phyloP scores from a whole-genome alignment of 768 basidiomycete genomes.

The Leccinum variicolor region DNA sequence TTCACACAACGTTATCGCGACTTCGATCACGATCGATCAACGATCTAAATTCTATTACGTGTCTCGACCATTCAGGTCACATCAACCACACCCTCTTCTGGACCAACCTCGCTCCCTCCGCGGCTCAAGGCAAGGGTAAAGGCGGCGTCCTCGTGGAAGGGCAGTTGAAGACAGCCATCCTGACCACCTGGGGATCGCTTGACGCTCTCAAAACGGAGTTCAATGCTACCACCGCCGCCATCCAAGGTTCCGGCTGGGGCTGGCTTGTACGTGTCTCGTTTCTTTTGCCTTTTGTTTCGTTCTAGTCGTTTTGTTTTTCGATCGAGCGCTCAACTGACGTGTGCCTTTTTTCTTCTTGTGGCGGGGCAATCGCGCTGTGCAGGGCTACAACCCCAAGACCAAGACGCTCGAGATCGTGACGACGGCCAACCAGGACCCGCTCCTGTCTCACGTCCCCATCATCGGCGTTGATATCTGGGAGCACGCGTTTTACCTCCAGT shows the following conservation, averaged over 20 bases:
- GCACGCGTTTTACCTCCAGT: slow-evolving; percentile 95
- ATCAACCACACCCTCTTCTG: slow-evolving; percentile 97
- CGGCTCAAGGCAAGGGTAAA: slow-evolving; percentile 47
- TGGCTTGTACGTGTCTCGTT: slow-evolving; percentile 64
- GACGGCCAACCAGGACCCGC: slow-evolving; percentile 95
- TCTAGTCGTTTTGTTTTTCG: slow-evolving; percentile 27
- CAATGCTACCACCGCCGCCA: slow-evolving; percentile 78
- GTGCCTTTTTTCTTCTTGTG: neutral
- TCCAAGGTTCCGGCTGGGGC: slow-evolving; percentile 96
- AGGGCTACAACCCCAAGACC: slow-evolving; percentile 68
- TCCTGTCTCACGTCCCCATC: slow-evolving; percentile 71
- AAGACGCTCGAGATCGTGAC: slow-evolving; percentile 83
- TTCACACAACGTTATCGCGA: slow-evolving; percentile 3
- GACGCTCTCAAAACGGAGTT: slow-evolving; percentile 77
- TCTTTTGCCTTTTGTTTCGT: neutral
- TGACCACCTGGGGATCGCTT: slow-evolving; percentile 59
- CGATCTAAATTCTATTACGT: neutral
- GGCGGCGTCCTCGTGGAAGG: slow-evolving; percentile 63
- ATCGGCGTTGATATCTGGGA: slow-evolving; percentile 96
- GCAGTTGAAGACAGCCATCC: slow-evolving; percentile 64
- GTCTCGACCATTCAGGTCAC: slow-evolving; percentile 49
- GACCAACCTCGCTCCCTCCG: slow-evolving; percentile 81
- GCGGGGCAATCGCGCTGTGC: neutral
- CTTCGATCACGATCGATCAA: slow-evolving; percentile 6
- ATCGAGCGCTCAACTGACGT: neutral